Conservation (phyloP, 1,139 yeast species). For the Blastobotrys proliferans region DNA sequence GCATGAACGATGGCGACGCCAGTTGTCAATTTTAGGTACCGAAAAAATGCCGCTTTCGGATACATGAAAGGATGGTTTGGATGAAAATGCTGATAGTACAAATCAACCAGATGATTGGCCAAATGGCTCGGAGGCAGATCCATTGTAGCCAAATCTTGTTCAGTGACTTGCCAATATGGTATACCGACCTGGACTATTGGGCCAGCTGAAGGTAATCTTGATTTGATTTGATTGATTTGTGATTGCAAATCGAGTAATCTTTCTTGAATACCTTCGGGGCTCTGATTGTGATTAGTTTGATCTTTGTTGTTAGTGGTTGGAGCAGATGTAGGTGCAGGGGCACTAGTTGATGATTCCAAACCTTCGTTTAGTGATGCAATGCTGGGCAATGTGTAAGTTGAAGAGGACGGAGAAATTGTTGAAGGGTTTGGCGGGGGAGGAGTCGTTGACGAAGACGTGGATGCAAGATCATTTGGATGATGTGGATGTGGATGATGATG, state of each 20-base stretch:
- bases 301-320: background rate
- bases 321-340: background rate
- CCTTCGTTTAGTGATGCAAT: background rate
- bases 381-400: background rate
- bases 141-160: constrained; percentile 28
- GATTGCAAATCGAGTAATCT: background rate
- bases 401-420: background rate
- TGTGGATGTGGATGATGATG: background rate
- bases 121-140: constrained; percentile 46
- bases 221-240: constrained; percentile 5
- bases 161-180: constrained; percentile 15
- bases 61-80: constrained; percentile 46
- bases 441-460: background rate
- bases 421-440: no score
- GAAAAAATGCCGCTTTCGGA: constrained; percentile 38
- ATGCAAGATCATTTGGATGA: background rate
- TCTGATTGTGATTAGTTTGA: background rate
- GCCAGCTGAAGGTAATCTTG: constrained; percentile 3
- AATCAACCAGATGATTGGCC: constrained; percentile 41
- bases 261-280: background rate
- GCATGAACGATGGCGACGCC: constrained; percentile 46
- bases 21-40: constrained; percentile 34
- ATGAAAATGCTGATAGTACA: constrained; percentile 48
- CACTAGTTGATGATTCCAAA: background rate
- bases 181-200: constrained; percentile 8